phyloP scores from a whole-genome alignment of 2,329 filamentous ascomycete genomes.

The Decorospora gaudefroyi region DNA sequence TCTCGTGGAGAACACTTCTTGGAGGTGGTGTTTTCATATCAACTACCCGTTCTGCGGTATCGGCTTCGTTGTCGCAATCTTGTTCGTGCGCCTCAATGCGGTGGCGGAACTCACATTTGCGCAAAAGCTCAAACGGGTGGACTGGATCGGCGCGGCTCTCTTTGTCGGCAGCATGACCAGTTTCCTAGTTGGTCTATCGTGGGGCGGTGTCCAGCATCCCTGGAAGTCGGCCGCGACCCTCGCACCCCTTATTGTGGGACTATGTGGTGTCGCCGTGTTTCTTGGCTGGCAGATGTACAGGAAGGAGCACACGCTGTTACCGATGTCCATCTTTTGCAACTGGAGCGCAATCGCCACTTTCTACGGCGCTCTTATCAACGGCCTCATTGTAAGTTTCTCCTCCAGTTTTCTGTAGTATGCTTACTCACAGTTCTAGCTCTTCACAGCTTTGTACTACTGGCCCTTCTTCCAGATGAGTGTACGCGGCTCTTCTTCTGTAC shows the following conservation, averaged over 20 bases:
- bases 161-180: constrained; percentile 46
- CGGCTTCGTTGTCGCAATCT: constrained; percentile 29
- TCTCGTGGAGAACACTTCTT: constrained; percentile 57
- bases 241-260: constrained; percentile 47
- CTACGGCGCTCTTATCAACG: constrained; percentile 49
- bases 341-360: constrained; percentile 48
- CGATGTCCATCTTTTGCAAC: constrained; percentile 46
- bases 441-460: constrained; percentile 51
- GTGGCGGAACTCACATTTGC: constrained; percentile 21
- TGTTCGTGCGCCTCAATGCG: constrained; percentile 31
- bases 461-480: constrained; percentile 50
- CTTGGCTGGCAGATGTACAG: constrained; percentile 45
- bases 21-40: constrained; percentile 69
- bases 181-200: constrained; percentile 52
- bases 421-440: constrained; percentile 40
- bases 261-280: constrained; percentile 37
- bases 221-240: constrained; percentile 51
- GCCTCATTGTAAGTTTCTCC: constrained; percentile 48
- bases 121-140: constrained; percentile 40
- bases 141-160: constrained; percentile 52
- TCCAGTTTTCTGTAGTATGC: neutral
- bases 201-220: constrained; percentile 48
- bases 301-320: constrained; percentile 46
- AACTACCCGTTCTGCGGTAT: constrained; percentile 60
- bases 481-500: constrained; percentile 39